These are phyloP conservation scores for Tetracladium maxilliforme DNA, from an alignment of 2,329 filamentous ascomycete species.

Conservation along the genomic window DNA sequence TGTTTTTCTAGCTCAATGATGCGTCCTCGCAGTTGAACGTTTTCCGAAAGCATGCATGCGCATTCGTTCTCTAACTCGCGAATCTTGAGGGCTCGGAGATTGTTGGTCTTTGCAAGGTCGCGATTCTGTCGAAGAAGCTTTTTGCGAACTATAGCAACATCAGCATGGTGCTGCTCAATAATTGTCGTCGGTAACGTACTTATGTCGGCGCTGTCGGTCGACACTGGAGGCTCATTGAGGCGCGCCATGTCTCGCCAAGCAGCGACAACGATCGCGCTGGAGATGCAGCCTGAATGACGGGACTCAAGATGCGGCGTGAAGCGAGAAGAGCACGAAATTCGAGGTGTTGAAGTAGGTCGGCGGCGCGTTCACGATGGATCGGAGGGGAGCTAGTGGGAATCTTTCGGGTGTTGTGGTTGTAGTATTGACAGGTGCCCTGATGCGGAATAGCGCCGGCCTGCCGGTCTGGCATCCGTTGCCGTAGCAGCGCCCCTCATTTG, in stretches of 20 bases:
- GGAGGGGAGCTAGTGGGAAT: too few relatives aligned
- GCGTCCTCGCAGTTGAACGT: constrained; percentile 56
- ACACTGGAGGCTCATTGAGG: constrained; percentile 59
- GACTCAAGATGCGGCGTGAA: too few relatives aligned
- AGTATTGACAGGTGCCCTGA: too few relatives aligned
- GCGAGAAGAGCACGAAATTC: too few relatives aligned
- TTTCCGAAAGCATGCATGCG: constrained; percentile 62
- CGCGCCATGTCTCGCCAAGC: constrained; percentile 74
- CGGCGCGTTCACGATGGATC: too few relatives aligned
- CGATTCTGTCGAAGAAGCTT: constrained; percentile 73
- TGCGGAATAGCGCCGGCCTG: too few relatives aligned
- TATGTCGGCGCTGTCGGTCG: constrained; percentile 56
- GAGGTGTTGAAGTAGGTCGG: too few relatives aligned
- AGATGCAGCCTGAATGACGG: too few relatives aligned
- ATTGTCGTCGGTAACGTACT: constrained; percentile 33
- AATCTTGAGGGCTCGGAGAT: constrained; percentile 62
- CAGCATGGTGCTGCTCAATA: constrained; percentile 6
- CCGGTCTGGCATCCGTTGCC: too few relatives aligned
- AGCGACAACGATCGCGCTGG: too few relatives aligned
- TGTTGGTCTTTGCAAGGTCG: constrained; percentile 69
- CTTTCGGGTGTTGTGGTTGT: too few relatives aligned
- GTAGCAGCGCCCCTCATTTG: too few relatives aligned
- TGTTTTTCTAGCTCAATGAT: constrained; percentile 56
- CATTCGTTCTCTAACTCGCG: constrained; percentile 64
- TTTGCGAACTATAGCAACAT: constrained; percentile 46